Conservation (phyloP, 23 red algal genomes). For the Cyanidioschyzon merolae region DNA sequence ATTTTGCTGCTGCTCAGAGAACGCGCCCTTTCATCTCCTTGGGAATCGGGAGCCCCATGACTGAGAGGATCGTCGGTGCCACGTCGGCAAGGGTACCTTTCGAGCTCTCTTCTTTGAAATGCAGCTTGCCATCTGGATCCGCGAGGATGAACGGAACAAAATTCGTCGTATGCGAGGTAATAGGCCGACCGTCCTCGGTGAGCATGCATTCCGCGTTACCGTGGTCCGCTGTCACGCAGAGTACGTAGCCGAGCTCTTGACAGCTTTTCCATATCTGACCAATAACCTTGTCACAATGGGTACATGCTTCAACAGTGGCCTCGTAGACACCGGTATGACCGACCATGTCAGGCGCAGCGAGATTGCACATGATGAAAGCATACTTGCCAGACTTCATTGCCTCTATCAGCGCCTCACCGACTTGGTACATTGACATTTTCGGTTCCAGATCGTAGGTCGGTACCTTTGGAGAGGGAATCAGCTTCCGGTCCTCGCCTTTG, state of each 20-base stretch:
- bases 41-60: not conserved
- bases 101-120: not conserved
- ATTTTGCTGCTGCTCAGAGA: not conserved
- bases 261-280: constrained; percentile 11
- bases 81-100: constrained; percentile 13
- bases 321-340: constrained; percentile 70
- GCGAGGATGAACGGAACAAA: constrained; percentile 13
- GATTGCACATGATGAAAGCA: constrained; percentile 73
- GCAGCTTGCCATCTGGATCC: constrained; percentile 8
- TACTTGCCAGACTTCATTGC: constrained; percentile 58
- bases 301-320: constrained; percentile 59
- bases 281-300: constrained; percentile 23
- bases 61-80: constrained; percentile 13
- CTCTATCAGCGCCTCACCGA: constrained; percentile 50
- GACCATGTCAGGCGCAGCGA: constrained; percentile 74
- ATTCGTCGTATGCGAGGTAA: constrained; percentile 13
- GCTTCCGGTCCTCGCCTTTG: constrained; percentile 56
- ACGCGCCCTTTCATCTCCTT: not conserved
- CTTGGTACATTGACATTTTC: constrained; percentile 47
- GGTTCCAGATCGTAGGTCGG: constrained; percentile 35
- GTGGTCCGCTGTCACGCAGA: constrained; percentile 70
- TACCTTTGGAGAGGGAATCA: constrained; percentile 55
- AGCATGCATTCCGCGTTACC: constrained; percentile 79
- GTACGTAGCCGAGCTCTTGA: constrained; percentile 6
- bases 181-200: not conserved